phyloP scores from a whole-genome alignment of 1,284 basidiomycete genomes.

The Schizopora paradoxa region DNA sequence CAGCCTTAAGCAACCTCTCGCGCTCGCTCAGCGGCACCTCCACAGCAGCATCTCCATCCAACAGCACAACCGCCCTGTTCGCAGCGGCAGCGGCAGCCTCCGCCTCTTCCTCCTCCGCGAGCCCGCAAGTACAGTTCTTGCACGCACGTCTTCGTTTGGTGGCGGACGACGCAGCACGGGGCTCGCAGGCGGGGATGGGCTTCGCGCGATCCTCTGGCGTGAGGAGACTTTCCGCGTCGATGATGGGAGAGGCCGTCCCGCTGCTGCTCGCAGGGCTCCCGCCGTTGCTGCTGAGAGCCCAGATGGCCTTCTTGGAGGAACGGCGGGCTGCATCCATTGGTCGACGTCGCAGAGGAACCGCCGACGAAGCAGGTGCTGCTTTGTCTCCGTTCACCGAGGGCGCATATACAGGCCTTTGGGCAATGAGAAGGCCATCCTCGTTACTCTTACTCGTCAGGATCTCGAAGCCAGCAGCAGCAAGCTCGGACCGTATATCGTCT shows the following conservation, averaged over 20 bases:
- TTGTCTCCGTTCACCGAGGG: conserved; percentile 30
- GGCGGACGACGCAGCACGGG: conserved; percentile 38
- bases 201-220: conserved; percentile 69
- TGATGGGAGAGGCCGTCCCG: no score
- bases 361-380: conserved; percentile 11
- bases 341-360: conserved; percentile 32
- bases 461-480: conserved; percentile 59
- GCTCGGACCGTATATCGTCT: conserved; percentile 40
- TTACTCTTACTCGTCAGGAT: conserved; percentile 38
- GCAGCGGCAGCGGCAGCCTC: conserved; percentile 28
- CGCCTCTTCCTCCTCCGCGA: conserved; percentile 90
- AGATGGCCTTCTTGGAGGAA: conserved; percentile 34
- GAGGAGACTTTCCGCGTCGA: conserved; percentile 73
- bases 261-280: no score
- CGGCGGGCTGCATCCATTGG: background rate
- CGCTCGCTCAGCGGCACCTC: conserved; percentile 56
- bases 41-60: conserved; percentile 37
- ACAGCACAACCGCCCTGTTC: conserved; percentile 55
- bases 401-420: conserved; percentile 57
- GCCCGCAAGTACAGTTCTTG: conserved; percentile 90
- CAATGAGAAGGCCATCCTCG: conserved; percentile 47
- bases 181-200: conserved; percentile 61
- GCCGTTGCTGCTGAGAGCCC: background rate
- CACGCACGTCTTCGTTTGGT: conserved; percentile 83
- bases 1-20: conserved; percentile 57